phyloP scores from a whole-genome alignment of 1,284 basidiomycete genomes.

The Trichosporon coremiiforme region DNA sequence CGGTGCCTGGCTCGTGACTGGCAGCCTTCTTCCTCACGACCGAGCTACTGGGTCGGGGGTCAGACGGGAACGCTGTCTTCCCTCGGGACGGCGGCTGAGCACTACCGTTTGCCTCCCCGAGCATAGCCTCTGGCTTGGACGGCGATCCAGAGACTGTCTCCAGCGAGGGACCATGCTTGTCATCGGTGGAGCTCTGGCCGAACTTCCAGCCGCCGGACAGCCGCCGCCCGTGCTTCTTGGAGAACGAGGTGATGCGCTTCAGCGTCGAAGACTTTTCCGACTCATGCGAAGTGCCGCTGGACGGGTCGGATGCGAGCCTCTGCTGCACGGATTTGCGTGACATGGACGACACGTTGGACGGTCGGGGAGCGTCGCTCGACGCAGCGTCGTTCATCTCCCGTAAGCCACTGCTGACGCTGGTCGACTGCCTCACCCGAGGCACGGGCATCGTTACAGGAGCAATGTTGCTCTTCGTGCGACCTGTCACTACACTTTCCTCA shows the following conservation, averaged over 20 bases:
- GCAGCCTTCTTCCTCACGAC: constrained; percentile 13
- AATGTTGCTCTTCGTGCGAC: not conserved
- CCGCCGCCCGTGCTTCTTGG: constrained; percentile 48
- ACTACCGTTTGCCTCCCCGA: not conserved
- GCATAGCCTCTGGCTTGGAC: constrained; percentile 32
- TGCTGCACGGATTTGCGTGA: not conserved
- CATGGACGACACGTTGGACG: constrained; percentile 12
- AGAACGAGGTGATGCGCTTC: constrained; percentile 41
- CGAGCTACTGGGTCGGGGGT: constrained; percentile 6
- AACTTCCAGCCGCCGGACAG: constrained; percentile 52
- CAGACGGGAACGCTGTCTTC: not conserved
- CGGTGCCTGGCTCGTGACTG: constrained; percentile 11
- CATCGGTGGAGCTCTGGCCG: constrained; percentile 22
- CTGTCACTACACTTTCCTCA: constrained; percentile 23
- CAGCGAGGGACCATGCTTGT: constrained; percentile 18
- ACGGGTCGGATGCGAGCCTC: not conserved
- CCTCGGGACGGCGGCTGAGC: not conserved
- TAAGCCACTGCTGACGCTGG: constrained; percentile 15
- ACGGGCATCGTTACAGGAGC: not conserved
- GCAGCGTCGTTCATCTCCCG: not conserved
- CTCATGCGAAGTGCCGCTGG: not conserved
- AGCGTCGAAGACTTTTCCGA: constrained; percentile 34
- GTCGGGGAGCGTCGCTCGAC: not conserved
- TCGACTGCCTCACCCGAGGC: not conserved
- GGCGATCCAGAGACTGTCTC: constrained; percentile 47